Evolutionary conservation across 2,329 filamentous ascomycete genomes (phyloP).

Genomic region (Pseudocercospora vitis): DNA sequence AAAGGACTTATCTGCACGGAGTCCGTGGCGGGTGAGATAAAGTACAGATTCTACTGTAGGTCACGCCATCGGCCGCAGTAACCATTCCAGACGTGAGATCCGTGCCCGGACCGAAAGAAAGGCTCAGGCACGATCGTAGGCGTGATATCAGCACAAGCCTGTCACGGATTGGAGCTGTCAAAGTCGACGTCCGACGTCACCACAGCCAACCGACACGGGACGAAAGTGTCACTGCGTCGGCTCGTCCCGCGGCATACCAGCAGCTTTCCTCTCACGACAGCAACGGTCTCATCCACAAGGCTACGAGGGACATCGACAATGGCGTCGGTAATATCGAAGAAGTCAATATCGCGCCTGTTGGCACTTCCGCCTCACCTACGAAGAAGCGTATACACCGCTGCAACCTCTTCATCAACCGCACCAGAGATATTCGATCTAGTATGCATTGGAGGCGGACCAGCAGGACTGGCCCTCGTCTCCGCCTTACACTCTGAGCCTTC

Average conservation of each 20-base stretch:
- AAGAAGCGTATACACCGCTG: slow-evolving; percentile 29
- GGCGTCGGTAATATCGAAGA: slow-evolving; percentile 14
- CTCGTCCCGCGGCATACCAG: neutral
- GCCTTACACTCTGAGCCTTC: slow-evolving; percentile 41
- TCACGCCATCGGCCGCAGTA: neutral
- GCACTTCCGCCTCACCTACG: slow-evolving; percentile 33
- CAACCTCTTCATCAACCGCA: slow-evolving; percentile 16
- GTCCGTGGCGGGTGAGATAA: neutral
- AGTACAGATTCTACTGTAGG: too few species aligned
- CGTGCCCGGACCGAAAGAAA: too few species aligned
- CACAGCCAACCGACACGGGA: neutral
- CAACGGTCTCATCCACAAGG: neutral
- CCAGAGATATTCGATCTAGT: slow-evolving; percentile 67
- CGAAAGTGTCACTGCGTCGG: neutral
- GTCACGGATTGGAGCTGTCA: too few species aligned
- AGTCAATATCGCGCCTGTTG: slow-evolving; percentile 25
- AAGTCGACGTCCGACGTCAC: slow-evolving; percentile 3
- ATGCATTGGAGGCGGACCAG: slow-evolving; percentile 30
- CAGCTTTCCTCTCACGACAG: neutral
- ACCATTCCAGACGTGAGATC: neutral
- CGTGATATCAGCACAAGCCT: too few species aligned
- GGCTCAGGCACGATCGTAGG: too few species aligned
- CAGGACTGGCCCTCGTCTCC: slow-evolving; percentile 30
- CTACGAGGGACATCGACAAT: too few species aligned
- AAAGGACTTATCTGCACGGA: neutral